A percentile compares a stretch with the other conserved stretches of the same genome.
Conservation (phyloP, 306 rosid genomes). For the Benincasa hispida region DNA sequence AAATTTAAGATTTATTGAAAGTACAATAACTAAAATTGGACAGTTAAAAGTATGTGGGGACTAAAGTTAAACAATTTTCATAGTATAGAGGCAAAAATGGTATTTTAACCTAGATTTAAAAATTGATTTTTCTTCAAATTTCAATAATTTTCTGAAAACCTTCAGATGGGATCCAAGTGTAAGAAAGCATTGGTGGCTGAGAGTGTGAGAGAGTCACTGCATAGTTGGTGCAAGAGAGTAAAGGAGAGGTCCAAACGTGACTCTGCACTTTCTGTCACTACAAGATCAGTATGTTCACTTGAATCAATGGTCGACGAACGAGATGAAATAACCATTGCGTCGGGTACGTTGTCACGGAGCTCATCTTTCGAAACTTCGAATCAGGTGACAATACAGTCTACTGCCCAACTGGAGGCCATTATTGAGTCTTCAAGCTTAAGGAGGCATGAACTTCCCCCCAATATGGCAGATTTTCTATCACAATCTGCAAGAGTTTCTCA, state of each 20-base stretch:
- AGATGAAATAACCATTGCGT: conserved; percentile 72
- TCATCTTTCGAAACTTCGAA: conserved; percentile 55
- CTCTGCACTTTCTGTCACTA: conserved; percentile 34
- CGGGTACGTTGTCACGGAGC: conserved; percentile 62
- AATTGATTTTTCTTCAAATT: not conserved
- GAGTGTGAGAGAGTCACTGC: conserved; percentile 83
- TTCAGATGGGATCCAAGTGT: conserved; percentile 80
- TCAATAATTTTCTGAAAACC: not conserved
- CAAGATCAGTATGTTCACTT: conserved; percentile 75
- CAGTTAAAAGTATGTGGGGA: too few relatives aligned
- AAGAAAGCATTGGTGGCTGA: conserved; percentile 79
- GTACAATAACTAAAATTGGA: too few relatives aligned
- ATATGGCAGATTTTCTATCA: conserved; percentile 30
- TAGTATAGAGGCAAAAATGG: too few relatives aligned
- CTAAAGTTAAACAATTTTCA: too few relatives aligned
- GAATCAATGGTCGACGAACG: conserved; percentile 59
- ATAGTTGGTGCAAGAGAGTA: conserved; percentile 96
- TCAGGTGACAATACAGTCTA: conserved; percentile 54
- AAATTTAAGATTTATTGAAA: too few relatives aligned
- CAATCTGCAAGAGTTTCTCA: conserved; percentile 15
- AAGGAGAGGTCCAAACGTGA: conserved; percentile 73
- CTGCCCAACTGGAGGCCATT: conserved; percentile 21
- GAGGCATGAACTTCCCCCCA: conserved; percentile 17
- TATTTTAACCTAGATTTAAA: too few relatives aligned
- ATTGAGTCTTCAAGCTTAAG: conserved; percentile 14